These are phyloP conservation scores for Mortierella sp. DNA, from an alignment of 371 early-diverging fungal genomes.

Conservation along the genomic window DNA sequence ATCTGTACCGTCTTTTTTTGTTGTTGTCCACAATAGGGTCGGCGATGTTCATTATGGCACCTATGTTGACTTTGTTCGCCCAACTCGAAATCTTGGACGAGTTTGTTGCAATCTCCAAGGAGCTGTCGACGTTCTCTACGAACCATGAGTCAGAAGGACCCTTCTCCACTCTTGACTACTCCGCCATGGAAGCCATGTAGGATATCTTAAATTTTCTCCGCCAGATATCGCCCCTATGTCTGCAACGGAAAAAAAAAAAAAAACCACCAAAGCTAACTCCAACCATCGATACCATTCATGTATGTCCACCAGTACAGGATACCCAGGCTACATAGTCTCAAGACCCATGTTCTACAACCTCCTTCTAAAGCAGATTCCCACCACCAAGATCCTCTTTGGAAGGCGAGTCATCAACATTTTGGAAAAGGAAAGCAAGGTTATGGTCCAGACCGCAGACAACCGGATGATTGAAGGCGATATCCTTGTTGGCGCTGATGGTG, in stretches of 20 bases:
- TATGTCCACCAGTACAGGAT: slow-evolving; percentile 2
- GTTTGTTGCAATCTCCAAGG: neutral
- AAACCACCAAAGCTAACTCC: neutral
- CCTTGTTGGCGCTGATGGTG: slow-evolving; percentile 27
- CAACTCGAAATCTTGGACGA: neutral
- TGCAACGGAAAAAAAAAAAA: neutral
- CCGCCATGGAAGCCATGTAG: neutral
- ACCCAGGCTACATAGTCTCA: slow-evolving; percentile 1
- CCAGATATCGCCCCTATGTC: neutral
- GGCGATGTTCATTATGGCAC: neutral
- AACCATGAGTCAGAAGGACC: neutral
- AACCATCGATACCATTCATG: neutral
- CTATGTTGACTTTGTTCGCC: neutral
- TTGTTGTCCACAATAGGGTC: neutral
- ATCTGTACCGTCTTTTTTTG: neutral
- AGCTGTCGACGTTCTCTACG: neutral
- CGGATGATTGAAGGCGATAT: slow-evolving; percentile 13
- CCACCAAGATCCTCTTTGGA: neutral
- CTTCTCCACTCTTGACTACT: neutral
- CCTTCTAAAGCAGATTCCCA: slow-evolving; percentile 4
- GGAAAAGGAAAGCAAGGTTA: slow-evolving; percentile 10
- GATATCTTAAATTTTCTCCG: neutral
- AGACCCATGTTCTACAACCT: slow-evolving; percentile 15
- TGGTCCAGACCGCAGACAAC: slow-evolving; percentile 2
- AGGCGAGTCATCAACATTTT: neutral